A percentile compares a stretch with the other conserved stretches of the same genome.
These are phyloP conservation scores for Neofusicoccum umdonicola DNA, from an alignment of 2,329 filamentous ascomycete species.

Conservation along the genomic window DNA sequence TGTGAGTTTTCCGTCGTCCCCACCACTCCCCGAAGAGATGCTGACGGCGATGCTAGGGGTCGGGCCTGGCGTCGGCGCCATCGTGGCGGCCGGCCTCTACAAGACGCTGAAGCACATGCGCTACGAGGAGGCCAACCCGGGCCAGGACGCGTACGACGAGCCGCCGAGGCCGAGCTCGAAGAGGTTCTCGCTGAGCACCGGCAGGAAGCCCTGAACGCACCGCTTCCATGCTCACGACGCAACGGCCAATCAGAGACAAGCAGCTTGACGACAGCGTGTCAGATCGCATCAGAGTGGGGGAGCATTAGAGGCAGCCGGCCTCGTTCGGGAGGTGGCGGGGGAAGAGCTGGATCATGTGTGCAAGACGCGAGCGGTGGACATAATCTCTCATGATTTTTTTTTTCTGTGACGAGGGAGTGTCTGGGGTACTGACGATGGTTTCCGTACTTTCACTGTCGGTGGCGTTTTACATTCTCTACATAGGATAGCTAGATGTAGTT, in stretches of 20 bases:
- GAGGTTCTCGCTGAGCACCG: not conserved
- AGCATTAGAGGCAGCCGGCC: not conserved
- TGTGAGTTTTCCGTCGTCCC: conserved; percentile 25
- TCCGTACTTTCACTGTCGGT: not conserved
- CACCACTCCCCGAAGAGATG: no score
- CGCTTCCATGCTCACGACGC: not conserved
- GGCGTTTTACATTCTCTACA: not conserved
- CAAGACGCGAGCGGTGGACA: not conserved
- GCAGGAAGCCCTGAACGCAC: no score
- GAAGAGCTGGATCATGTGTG: not conserved
- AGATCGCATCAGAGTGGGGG: not conserved
- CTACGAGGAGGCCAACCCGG: conserved; percentile 38
- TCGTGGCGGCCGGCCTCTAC: conserved; percentile 51
- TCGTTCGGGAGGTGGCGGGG: not conserved
- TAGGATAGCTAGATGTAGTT: no score
- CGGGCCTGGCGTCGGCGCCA: conserved; percentile 45
- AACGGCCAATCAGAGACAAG: not conserved
- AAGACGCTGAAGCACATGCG: conserved; percentile 44
- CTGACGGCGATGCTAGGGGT: conserved; percentile 26
- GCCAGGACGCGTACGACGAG: conserved; percentile 29
- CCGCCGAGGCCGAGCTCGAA: not conserved
- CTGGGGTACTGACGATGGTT: not conserved
- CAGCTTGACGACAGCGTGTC: not conserved
- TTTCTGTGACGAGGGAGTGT: no score
- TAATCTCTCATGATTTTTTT: not conserved